Evolutionary conservation across 768 basidiomycete species (phyloP), one percentile per base, ranked within the genome.

Genomic region (Strobilomyces echinocephalus): DNA sequence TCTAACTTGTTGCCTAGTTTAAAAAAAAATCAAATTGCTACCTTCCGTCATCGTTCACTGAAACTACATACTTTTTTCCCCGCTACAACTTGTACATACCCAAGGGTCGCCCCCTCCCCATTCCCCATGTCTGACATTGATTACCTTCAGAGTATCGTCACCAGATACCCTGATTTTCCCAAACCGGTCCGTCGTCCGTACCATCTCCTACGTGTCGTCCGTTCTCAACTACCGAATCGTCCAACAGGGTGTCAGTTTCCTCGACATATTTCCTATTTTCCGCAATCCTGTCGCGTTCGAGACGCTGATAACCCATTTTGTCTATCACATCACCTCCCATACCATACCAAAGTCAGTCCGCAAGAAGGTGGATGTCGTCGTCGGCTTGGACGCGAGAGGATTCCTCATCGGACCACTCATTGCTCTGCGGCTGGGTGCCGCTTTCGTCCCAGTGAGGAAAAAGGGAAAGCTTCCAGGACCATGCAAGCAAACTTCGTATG

Each of bases 371-470:
- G 95, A 99, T 70, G 88, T 91, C 49, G 79, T 99, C 59, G 92
- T 99, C 52, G 97, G 91, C 31, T 79, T 99, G 41, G 97, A 99
- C 69, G 95, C 95, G 21, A 80, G 97, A 51, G 97, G 97, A 14
- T 99, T 99, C 76, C 79, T 99, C 47, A 72, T 99, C 10, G 97
- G 95, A 1, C 97, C 97, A 1, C 81, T 93, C 60, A 82, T 99
- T 62, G 97, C 97, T 5, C 72, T 91, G 63, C 78, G 95, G 53
- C 75, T 99, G 26, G 91, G 91, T 26, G 94, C 94, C 2, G 91
- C 92, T 11, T 99, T 99, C 60, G 93, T 97, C 4, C 95, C 97
- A 2, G 94, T 98, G 33, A 80, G 97, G 55, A 99, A 99, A 74
- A 74, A 75, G 56, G 95, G 94, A 5, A 99, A 98, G 70, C 78